Conservation (phyloP, 371 early-diverging fungal species). For the Mucor irregularis region DNA sequence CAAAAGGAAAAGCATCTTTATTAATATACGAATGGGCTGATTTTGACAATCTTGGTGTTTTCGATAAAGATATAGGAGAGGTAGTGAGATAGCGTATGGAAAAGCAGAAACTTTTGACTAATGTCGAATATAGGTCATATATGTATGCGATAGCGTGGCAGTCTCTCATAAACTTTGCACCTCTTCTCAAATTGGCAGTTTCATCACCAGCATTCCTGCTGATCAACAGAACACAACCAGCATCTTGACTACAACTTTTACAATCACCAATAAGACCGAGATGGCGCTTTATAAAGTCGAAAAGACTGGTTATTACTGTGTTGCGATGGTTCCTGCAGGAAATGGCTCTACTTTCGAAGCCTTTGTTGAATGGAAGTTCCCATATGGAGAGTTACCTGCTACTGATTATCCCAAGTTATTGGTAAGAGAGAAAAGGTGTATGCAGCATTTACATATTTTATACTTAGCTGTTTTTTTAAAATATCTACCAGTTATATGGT, state of each 20-base stretch:
- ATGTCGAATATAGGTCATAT: slow-evolving; percentile 48
- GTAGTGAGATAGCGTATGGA: slow-evolving; percentile 12
- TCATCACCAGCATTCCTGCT: slow-evolving; percentile 36
- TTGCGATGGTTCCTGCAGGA: slow-evolving; percentile 38
- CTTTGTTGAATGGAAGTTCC: slow-evolving; percentile 70
- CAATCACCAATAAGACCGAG: slow-evolving; percentile 27
- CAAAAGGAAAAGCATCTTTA: slow-evolving; percentile 49
- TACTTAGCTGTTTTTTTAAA: not conserved
- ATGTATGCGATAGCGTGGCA: slow-evolving; percentile 53
- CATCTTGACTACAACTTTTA: slow-evolving; percentile 39
- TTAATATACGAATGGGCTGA: slow-evolving; percentile 63
- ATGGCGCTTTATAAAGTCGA: slow-evolving; percentile 54
- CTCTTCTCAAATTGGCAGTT: slow-evolving; percentile 40
- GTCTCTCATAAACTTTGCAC: slow-evolving; percentile 49
- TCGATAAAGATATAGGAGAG: slow-evolving; percentile 29
- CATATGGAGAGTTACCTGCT: slow-evolving; percentile 85
- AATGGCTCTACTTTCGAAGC: slow-evolving; percentile 51
- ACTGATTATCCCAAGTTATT: slow-evolving; percentile 84
- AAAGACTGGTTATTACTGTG: slow-evolving; percentile 77
- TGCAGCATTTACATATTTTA: not conserved
- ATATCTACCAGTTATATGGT: slow-evolving; percentile 53
- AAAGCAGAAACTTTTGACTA: no score
- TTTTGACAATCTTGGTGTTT: slow-evolving; percentile 44
- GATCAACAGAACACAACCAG: slow-evolving; percentile 33
- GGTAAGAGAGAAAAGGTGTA: slow-evolving; percentile 35